These are phyloP conservation scores for Furcasterigmium furcatum DNA, from an alignment of 2,329 filamentous ascomycete species.

Conservation along the genomic window DNA sequence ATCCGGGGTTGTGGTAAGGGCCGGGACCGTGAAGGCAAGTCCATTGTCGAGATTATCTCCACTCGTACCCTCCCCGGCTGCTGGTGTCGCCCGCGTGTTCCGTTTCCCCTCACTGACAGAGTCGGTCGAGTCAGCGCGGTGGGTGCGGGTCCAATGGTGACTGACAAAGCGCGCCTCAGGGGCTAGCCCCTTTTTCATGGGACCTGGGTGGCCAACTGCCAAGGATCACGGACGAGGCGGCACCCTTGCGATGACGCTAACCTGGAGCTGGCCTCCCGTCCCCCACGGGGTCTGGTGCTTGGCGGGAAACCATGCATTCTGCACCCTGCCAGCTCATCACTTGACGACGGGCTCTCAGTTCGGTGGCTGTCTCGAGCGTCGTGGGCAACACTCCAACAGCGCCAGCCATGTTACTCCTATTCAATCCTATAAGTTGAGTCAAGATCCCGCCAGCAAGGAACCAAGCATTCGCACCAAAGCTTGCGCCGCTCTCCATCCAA, in stretches of 20 bases:
- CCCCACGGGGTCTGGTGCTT: not conserved
- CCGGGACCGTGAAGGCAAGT: not conserved
- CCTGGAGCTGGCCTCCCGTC: not conserved
- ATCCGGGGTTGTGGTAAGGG: not conserved
- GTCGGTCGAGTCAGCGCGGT: not conserved
- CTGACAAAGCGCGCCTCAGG: not conserved
- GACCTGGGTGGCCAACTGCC: too few species aligned
- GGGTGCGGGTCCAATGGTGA: not conserved
- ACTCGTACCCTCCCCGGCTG: too few species aligned
- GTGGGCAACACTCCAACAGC: not conserved
- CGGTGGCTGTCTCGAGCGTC: not conserved
- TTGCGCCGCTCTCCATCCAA: not conserved
- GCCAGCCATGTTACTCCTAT: not conserved
- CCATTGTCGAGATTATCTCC: too few species aligned
- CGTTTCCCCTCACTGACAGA: not conserved
- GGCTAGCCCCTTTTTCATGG: not conserved
- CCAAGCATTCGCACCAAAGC: not conserved
- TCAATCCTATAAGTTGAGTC: not conserved
- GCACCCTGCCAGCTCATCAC: not conserved
- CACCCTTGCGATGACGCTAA: not conserved
- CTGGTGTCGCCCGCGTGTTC: not conserved
- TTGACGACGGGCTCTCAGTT: not conserved
- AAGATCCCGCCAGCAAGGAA: not conserved
- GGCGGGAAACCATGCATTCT: not conserved
- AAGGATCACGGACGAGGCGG: too few species aligned